Evolutionary conservation across 495 filamentous ascomycete species (phyloP).

Genomic region (Aspergillus avenaceus): DNA sequence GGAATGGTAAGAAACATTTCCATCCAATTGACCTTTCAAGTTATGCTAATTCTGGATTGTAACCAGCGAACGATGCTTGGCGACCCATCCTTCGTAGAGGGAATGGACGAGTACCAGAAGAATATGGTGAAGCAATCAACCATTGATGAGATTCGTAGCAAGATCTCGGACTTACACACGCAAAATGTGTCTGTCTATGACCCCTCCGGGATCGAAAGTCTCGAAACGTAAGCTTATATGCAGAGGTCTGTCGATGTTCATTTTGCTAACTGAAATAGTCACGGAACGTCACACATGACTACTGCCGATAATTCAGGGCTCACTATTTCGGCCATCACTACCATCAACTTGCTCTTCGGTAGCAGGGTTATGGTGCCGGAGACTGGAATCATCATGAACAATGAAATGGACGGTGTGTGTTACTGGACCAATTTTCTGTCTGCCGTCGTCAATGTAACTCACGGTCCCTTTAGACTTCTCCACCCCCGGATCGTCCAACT

Average conservation of each 20-base stretch:
- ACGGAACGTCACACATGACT: constrained; percentile 73
- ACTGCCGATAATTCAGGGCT: constrained; percentile 65
- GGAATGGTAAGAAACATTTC: constrained; percentile 45
- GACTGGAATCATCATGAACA: constrained; percentile 84
- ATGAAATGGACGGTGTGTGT: constrained; percentile 79
- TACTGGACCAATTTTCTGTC: background rate
- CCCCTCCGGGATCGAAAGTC: constrained; percentile 55
- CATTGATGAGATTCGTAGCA: constrained; percentile 52
- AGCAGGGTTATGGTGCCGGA: constrained; percentile 72
- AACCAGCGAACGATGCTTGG: constrained; percentile 66
- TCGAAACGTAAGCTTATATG: constrained; percentile 48
- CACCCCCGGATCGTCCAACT: constrained; percentile 69
- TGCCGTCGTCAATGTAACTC: background rate
- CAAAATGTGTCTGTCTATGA: constrained; percentile 69
- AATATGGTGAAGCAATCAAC: constrained; percentile 60
- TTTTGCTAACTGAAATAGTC: constrained; percentile 24
- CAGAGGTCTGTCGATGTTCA: background rate
- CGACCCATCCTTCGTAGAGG: constrained; percentile 68
- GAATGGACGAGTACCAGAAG: constrained; percentile 58
- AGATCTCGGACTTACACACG: constrained; percentile 67
- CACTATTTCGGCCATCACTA: constrained; percentile 71
- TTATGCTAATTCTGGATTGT: background rate
- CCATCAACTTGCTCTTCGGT: constrained; percentile 84
- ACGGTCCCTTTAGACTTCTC: constrained; percentile 52
- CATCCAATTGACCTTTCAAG: background rate